Percentiles rank a stretch among this genome's conserved stretches.
These are phyloP conservation scores for Penicillium alfredii DNA, from an alignment of 495 filamentous ascomycete species.

Conservation along the genomic window DNA sequence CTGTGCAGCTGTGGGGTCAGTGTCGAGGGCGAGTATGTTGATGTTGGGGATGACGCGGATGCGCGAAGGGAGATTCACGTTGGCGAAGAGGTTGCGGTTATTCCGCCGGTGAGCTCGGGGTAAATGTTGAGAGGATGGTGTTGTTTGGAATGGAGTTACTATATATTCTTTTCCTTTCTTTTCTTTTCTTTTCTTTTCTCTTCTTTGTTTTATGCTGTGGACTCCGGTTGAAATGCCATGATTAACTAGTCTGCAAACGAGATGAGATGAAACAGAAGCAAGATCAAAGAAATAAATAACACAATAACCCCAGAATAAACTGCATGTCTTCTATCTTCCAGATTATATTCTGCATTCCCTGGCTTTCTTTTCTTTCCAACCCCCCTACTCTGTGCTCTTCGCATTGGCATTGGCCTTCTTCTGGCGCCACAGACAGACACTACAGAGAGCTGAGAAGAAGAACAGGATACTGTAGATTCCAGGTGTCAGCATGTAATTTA, in stretches of 20 bases:
- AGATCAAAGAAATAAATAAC: too few species aligned
- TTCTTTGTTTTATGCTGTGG: too few species aligned
- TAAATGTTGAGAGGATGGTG: slow-evolving; percentile 20
- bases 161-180: slow-evolving; percentile 6
- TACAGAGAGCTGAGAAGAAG: slow-evolving; percentile 55
- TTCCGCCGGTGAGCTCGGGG: slow-evolving; percentile 84
- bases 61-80: slow-evolving; percentile 50
- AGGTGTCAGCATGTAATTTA: too few species aligned
- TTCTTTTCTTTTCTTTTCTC: not conserved
- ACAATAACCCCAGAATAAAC: too few species aligned
- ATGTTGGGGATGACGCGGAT: slow-evolving; percentile 45
- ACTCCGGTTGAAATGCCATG: too few species aligned
- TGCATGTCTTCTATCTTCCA: too few species aligned
- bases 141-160: not conserved
- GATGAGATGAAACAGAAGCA: too few species aligned
- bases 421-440: slow-evolving; percentile 53
- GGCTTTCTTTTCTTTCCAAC: too few species aligned
- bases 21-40: slow-evolving; percentile 82
- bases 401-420: slow-evolving; percentile 32
- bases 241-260: too few species aligned
- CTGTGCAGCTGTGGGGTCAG: slow-evolving; percentile 76
- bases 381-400: slow-evolving; percentile 18
- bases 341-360: too few species aligned
- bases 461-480: slow-evolving; percentile 75
- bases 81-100: slow-evolving; percentile 90